These are phyloP conservation scores for Colletotrichum sp. DNA, from an alignment of 2,329 filamentous ascomycete species.

Conservation along the genomic window DNA sequence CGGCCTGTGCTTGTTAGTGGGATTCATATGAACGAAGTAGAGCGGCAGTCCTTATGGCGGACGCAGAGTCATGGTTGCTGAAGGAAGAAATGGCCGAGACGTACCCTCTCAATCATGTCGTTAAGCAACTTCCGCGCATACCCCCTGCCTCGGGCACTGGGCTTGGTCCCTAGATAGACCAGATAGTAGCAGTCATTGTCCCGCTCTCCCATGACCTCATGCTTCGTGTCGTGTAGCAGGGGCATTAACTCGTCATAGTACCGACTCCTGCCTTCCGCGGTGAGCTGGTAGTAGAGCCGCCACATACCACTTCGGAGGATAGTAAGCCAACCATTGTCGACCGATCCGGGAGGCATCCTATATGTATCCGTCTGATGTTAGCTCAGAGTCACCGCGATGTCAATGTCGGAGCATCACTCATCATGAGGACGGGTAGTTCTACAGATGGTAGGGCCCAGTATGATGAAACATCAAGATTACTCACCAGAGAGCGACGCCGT, in stretches of 20 bases:
- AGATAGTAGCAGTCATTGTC: conserved; percentile 79
- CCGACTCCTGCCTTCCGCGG: conserved; percentile 71
- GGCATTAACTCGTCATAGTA: conserved; percentile 82
- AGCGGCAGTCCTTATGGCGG: neutral
- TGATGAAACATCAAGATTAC: conserved; percentile 30
- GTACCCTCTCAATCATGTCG: conserved; percentile 68
- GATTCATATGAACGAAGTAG: neutral
- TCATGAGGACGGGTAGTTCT: neutral
- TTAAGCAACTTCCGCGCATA: conserved; percentile 75
- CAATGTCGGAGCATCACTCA: neutral
- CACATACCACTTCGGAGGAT: conserved; percentile 78
- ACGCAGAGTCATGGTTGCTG: neutral
- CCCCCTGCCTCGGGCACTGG: conserved; percentile 72
- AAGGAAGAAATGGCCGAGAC: conserved; percentile 28
- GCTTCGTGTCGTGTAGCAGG: conserved; percentile 75
- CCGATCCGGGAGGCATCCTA: conserved; percentile 78
- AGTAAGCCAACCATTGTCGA: conserved; percentile 76
- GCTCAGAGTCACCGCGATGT: neutral
- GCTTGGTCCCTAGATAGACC: conserved; percentile 81
- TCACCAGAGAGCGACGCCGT: conserved; percentile 81
- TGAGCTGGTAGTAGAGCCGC: conserved; percentile 77
- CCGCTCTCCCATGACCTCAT: conserved; percentile 68
- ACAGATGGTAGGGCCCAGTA: neutral
- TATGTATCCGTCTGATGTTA: conserved; percentile 16
- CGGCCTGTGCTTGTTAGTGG: conserved; percentile 54